phyloP scores from a whole-genome alignment of 176 grass and related monocot genomes.

The Aegilops umbellulata region DNA sequence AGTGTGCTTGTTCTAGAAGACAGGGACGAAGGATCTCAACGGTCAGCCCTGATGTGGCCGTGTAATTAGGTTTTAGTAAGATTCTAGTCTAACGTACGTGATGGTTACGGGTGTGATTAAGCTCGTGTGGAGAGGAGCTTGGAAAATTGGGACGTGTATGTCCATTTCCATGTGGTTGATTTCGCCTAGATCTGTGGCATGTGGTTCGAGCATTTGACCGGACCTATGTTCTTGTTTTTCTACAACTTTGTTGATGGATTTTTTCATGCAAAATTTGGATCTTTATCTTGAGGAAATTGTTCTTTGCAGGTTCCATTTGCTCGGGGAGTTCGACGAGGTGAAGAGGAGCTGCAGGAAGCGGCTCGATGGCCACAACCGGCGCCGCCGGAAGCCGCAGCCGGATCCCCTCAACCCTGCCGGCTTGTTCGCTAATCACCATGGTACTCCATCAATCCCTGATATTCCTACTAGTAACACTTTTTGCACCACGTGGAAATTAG shows the following conservation, averaged over 20 bases:
- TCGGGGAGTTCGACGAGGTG: slow-evolving; percentile 77
- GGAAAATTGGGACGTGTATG: neutral
- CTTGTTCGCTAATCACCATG: slow-evolving; percentile 64
- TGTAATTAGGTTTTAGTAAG: neutral
- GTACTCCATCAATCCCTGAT: slow-evolving; percentile 28
- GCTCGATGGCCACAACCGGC: slow-evolving; percentile 76
- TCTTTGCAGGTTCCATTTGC: slow-evolving; percentile 69
- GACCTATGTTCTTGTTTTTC: neutral
- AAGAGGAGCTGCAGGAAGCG: slow-evolving; percentile 93
- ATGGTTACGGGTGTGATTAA: neutral
- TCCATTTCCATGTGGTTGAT: neutral
- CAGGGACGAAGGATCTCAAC: neutral
- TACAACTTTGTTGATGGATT: neutral
- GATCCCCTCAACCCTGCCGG: slow-evolving; percentile 54
- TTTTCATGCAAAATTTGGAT: neutral
- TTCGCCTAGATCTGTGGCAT: neutral
- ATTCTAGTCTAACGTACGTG: neutral
- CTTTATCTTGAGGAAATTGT: neutral
- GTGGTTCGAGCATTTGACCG: neutral
- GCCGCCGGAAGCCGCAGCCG: slow-evolving; percentile 72
- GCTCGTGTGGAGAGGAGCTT: neutral
- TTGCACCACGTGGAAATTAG: neutral
- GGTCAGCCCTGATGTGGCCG: neutral
- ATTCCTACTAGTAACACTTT: neutral
- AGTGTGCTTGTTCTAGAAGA: slow-evolving; percentile 26